Conservation (phyloP, 164 flowering plant species). For the Annona squamosa region DNA sequence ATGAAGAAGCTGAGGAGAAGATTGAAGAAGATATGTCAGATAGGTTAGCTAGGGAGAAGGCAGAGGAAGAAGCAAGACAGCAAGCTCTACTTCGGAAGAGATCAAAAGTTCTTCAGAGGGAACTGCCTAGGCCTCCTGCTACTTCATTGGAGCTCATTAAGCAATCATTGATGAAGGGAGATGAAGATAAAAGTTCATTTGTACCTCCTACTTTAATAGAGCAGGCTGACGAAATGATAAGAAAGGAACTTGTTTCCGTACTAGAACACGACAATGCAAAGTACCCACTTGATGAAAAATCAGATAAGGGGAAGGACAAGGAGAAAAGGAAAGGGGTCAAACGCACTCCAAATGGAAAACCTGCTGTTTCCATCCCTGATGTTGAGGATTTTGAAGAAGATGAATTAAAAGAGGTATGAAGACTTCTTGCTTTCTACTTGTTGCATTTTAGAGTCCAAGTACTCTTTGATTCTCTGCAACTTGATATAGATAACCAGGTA, state of each 20-base stretch:
- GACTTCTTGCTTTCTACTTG: background rate
- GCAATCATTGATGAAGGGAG: slow-evolving; percentile 59
- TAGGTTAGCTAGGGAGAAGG: slow-evolving; percentile 77
- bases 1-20: slow-evolving; percentile 77
- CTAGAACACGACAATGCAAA: slow-evolving; percentile 95
- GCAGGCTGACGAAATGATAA: slow-evolving; percentile 88
- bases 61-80: slow-evolving; percentile 84
- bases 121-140: slow-evolving; percentile 89
- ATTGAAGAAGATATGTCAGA: slow-evolving; percentile 99
- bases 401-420: slow-evolving; percentile 63
- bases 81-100: slow-evolving; percentile 87
- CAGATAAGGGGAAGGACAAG: slow-evolving; percentile 19
- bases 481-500: background rate
- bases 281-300: slow-evolving; percentile 80
- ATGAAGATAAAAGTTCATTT: slow-evolving; percentile 92
- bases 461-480: background rate
- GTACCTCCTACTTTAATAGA: slow-evolving; percentile 86
- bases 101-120: slow-evolving; percentile 97
- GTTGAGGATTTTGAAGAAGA: slow-evolving; percentile 79
- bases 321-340: slow-evolving; percentile 78
- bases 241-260: slow-evolving; percentile 72
- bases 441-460: background rate
- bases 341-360: slow-evolving; percentile 47
- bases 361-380: slow-evolving; percentile 39
- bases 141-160: slow-evolving; percentile 78